phyloP scores from a whole-genome alignment of 345 rosid species.

The Arabidopsis arenosa region DNA sequence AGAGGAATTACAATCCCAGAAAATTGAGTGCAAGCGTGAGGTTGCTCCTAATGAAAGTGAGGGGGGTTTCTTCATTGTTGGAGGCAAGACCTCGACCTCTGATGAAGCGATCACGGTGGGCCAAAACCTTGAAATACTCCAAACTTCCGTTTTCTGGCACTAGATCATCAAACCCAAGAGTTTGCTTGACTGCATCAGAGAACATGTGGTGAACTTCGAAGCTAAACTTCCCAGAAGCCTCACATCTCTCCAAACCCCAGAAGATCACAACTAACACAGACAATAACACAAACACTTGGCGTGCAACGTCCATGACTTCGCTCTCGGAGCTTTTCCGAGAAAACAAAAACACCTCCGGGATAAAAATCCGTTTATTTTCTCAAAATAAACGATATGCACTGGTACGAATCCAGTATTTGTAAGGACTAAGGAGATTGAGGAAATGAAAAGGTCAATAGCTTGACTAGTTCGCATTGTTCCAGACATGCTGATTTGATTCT shows the following conservation, averaged over 20 bases:
- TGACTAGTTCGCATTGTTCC: slow-evolving; percentile 38
- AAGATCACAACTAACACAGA: slow-evolving; percentile 20
- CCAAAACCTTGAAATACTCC: slow-evolving; percentile 54
- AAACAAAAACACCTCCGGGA: neutral
- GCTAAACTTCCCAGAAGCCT: slow-evolving; percentile 31
- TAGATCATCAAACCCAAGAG: slow-evolving; percentile 5
- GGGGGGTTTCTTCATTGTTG: slow-evolving; percentile 42
- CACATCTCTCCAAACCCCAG: slow-evolving; percentile 37
- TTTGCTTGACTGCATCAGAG: slow-evolving; percentile 36
- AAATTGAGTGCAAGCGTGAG: slow-evolving; percentile 46
- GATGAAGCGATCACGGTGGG: slow-evolving; percentile 64
- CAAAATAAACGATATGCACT: neutral
- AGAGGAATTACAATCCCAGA: slow-evolving; percentile 49
- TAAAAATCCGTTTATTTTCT: neutral
- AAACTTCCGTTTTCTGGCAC: slow-evolving; percentile 34
- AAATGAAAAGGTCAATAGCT: slow-evolving; percentile 29
- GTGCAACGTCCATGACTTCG: slow-evolving; percentile 1
- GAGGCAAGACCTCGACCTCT: slow-evolving; percentile 74
- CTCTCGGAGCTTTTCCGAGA: neutral
- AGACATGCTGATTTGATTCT: neutral
- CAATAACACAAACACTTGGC: slow-evolving; percentile 39
- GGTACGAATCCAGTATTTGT: slow-evolving; percentile 10
- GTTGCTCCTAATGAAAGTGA: slow-evolving; percentile 71
- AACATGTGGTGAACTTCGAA: slow-evolving; percentile 43
- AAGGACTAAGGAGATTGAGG: neutral